These are phyloP conservation scores for Anisodus tanguticus DNA, from an alignment of 257 asterid genomes.

Conservation along the genomic window DNA sequence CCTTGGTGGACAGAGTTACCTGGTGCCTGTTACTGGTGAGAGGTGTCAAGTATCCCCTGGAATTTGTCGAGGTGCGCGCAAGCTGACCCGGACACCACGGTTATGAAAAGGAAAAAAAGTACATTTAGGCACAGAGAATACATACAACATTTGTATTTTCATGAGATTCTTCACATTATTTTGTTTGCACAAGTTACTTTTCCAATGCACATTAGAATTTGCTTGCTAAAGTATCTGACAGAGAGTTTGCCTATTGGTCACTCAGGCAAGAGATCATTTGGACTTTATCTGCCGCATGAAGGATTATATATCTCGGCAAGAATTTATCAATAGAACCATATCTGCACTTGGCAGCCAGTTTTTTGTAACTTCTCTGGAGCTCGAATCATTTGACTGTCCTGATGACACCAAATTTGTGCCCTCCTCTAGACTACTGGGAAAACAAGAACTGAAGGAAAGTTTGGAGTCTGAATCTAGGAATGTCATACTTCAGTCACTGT, in stretches of 20 bases:
- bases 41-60: too few relatives aligned
- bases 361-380: constrained; percentile 40
- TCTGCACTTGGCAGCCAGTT: constrained; percentile 60
- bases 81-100: too few relatives aligned
- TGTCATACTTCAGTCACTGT: constrained; percentile 28
- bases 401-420: constrained; percentile 50
- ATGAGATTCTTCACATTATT: background rate
- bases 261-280: constrained; percentile 75
- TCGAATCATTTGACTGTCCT: constrained; percentile 38
- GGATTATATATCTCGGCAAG: constrained; percentile 59
- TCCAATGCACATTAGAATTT: background rate
- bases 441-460: constrained; percentile 52
- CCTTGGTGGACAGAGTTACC: too few relatives aligned
- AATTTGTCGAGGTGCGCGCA: too few relatives aligned
- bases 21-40: too few relatives aligned
- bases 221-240: background rate
- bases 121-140: too few relatives aligned
- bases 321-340: constrained; percentile 60
- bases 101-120: too few relatives aligned
- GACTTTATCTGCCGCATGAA: constrained; percentile 88
- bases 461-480: constrained; percentile 32
- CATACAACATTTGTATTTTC: background rate
- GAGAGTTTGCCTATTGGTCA: constrained; percentile 24
- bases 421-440: constrained; percentile 56
- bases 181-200: background rate